Evolutionary conservation across 257 asterid genomes (phyloP), one percentile per base, ranked within the genome.

Genomic region (Gynochthodes officinalis): DNA sequence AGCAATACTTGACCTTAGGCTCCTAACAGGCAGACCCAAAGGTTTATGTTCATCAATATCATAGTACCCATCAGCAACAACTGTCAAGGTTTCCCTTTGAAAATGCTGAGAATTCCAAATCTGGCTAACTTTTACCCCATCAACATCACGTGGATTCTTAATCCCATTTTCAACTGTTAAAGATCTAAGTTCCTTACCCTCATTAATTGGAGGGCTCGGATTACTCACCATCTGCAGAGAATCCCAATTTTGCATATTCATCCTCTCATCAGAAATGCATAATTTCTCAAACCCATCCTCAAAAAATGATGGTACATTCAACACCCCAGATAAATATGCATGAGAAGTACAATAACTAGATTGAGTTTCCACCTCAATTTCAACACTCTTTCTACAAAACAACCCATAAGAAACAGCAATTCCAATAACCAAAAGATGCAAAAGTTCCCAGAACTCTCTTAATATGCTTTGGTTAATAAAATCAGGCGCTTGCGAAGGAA

Each of bases 11-110:
- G 95, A 79, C 79, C 88, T 85, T 67, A 93, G 75, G 76, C 92
- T 91, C 83, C 98, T 86, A 74, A 89, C 69, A 6, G 97, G 96
- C 81, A 93, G 77, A 79, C 90, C 88, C 84, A 93, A 83, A 46
- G 96, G 92, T 80, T 81, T 89, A 79, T 84, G 80, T 65, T 86
- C 86, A 71, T 78, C 86, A 52, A 58, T 53, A 70, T 49, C 73
- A 76, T 64, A 67, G 18, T 81, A 75, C 16, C 86, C 82, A 82
- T 83, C 80, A 67, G 88, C 82, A 54, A 87, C 86, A 79, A 86
- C 89, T 70, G 88, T 83, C 75, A 86, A 76, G 21, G 89, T 78
- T 77, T 89, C 88, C 18, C 86, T 89, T 61, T 78, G 80, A 55
- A 78, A 67, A 70, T 73, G 78, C 77, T 72, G 81, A 58, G 84